Percentiles rank a stretch among this genome's conserved stretches.
These are phyloP conservation scores for Aspergillus clavatus DNA, from an alignment of 2,329 filamentous ascomycete species.

Conservation along the genomic window DNA sequence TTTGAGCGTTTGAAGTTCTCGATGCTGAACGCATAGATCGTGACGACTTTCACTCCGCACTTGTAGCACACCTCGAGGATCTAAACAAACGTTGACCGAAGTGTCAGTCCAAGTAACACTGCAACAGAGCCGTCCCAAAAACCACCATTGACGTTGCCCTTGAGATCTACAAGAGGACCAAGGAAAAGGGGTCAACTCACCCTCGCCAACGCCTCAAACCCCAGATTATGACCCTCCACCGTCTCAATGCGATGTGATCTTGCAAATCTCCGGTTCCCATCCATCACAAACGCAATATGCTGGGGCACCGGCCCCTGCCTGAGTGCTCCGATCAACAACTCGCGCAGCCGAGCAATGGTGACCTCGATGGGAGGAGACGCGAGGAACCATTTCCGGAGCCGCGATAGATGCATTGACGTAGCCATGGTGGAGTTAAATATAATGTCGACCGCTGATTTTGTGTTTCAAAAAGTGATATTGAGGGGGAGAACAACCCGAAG, in stretches of 20 bases:
- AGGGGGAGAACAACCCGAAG: too few species aligned
- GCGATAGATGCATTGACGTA: slow-evolving; percentile 55
- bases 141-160: slow-evolving; percentile 4
- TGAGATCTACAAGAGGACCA: background rate
- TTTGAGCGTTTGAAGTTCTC: slow-evolving; percentile 98
- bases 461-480: too few species aligned
- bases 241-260: slow-evolving; percentile 89
- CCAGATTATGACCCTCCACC: slow-evolving; percentile 89
- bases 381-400: slow-evolving; percentile 69
- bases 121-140: background rate
- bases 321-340: slow-evolving; percentile 81
- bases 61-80: slow-evolving; percentile 98
- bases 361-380: slow-evolving; percentile 90
- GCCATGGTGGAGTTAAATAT: slow-evolving; percentile 33
- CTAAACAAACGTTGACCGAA: slow-evolving; percentile 39
- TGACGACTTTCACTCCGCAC: slow-evolving; percentile 91
- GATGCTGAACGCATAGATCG: slow-evolving; percentile 97
- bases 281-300: slow-evolving; percentile 99
- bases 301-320: slow-evolving; percentile 87
- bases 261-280: slow-evolving; percentile 92
- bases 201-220: slow-evolving; percentile 88
- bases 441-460: slow-evolving; percentile 2
- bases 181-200: slow-evolving; percentile 47
- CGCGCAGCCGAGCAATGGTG: slow-evolving; percentile 70
- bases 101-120: background rate